These are phyloP conservation scores for Dovyalis caffra DNA, from an alignment of 345 rosid species.

Conservation along the genomic window DNA sequence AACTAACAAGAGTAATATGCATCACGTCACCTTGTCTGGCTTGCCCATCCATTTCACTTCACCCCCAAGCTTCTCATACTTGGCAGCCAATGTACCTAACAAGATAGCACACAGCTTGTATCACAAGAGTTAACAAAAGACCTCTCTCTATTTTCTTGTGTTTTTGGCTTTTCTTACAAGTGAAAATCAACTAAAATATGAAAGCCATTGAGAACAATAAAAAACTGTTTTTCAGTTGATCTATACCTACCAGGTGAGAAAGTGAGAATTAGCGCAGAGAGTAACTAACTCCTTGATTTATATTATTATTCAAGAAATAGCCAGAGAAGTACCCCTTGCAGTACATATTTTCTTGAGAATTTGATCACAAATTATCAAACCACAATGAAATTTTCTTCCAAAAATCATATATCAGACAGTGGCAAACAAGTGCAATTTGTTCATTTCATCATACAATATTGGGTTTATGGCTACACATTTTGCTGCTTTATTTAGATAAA, in stretches of 20 bases:
- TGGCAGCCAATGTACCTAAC: constrained; percentile 73
- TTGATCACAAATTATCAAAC: neutral
- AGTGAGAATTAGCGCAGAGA: neutral
- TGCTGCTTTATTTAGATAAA: neutral
- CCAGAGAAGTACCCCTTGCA: neutral
- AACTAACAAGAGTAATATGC: neutral
- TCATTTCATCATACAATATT: neutral
- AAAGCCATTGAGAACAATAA: neutral
- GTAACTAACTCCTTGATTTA: neutral
- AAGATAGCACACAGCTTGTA: neutral
- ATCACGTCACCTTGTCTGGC: constrained; percentile 65
- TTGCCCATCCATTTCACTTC: constrained; percentile 98
- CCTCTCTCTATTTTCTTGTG: neutral
- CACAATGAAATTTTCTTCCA: neutral
- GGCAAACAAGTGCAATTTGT: neutral
- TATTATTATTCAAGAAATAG: neutral
- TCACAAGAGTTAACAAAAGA: neutral
- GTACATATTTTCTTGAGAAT: neutral
- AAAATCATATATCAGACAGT: neutral
- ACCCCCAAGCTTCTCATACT: constrained; percentile 85
- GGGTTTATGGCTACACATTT: neutral
- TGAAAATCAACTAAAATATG: neutral
- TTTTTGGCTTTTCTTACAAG: neutral
- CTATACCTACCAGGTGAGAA: neutral
- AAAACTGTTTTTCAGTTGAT: neutral